Percentiles rank a stretch among this genome's conserved stretches.
These are phyloP conservation scores for Trichopus zeylanicus DNA, from an alignment of 116 monocot genomes.

Conservation along the genomic window DNA sequence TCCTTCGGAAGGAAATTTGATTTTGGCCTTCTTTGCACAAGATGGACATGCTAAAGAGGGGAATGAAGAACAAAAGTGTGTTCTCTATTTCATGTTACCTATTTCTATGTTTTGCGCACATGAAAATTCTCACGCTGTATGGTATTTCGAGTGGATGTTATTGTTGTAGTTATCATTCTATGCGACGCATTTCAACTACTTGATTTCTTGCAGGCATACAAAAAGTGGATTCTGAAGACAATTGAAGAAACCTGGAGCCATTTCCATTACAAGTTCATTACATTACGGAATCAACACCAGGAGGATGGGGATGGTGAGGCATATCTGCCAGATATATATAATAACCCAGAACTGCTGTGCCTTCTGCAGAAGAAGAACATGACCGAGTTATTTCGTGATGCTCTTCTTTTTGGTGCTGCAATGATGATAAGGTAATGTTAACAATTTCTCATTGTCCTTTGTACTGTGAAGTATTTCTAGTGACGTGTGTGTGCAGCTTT, in stretches of 20 bases:
- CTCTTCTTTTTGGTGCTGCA: slow-evolving; percentile 85
- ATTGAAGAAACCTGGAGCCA: slow-evolving; percentile 78
- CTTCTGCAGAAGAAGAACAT: slow-evolving; percentile 69
- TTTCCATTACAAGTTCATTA: slow-evolving; percentile 61
- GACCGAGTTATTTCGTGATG: slow-evolving; percentile 69
- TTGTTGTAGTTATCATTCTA: too few species aligned
- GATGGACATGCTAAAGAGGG: slow-evolving; percentile 62
- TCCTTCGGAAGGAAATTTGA: slow-evolving; percentile 86
- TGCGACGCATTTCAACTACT: background rate
- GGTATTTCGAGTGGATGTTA: too few species aligned
- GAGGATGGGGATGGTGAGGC: slow-evolving; percentile 71
- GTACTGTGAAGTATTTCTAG: too few species aligned
- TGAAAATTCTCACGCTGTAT: too few species aligned
- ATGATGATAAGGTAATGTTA: slow-evolving; percentile 87
- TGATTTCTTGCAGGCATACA: slow-evolving; percentile 46
- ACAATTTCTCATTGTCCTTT: too few species aligned
- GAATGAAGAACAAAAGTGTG: slow-evolving; percentile 47
- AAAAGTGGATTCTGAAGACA: slow-evolving; percentile 79
- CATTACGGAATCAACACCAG: slow-evolving; percentile 73
- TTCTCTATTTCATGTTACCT: background rate
- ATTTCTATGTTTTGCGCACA: background rate
- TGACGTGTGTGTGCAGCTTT: too few species aligned
- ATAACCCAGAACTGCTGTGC: slow-evolving; percentile 34
- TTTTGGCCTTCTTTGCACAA: slow-evolving; percentile 89
- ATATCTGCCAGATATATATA: slow-evolving; percentile 56